Evolutionary conservation across 805 yeast genomes (phyloP).

Genomic region (Nakazawaea siamensis): DNA sequence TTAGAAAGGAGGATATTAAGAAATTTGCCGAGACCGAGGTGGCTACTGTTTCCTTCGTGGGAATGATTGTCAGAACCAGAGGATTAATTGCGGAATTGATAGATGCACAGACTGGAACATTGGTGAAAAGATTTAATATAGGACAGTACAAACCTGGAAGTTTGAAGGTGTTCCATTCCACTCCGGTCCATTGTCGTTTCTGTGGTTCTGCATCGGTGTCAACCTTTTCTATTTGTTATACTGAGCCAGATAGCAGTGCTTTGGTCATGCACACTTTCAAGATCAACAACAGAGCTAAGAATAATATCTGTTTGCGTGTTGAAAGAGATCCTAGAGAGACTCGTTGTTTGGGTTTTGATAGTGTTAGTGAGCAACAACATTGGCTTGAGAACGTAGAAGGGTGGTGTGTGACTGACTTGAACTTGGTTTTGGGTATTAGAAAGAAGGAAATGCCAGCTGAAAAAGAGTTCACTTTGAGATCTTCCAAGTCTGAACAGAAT

Average conservation of each 20-base stretch:
- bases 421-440: conserved; percentile 63
- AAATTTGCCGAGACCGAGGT: conserved; percentile 24
- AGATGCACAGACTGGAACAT: conserved; percentile 73
- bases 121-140: conserved; percentile 52
- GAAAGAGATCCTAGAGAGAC: conserved; percentile 92
- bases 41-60: conserved; percentile 59
- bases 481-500: neutral
- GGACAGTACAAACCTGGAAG: conserved; percentile 54
- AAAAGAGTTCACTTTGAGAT: neutral
- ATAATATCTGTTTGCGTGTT: conserved; percentile 75
- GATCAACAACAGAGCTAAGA: conserved; percentile 67
- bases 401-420: conserved; percentile 76
- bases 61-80: conserved; percentile 59
- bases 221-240: conserved; percentile 66
- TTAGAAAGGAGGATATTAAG: conserved; percentile 1
- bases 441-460: conserved; percentile 31
- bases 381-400: conserved; percentile 62
- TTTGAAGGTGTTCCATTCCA: conserved; percentile 68
- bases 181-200: conserved; percentile 82
- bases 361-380: conserved; percentile 61
- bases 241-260: conserved; percentile 45
- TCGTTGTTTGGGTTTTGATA: conserved; percentile 79
- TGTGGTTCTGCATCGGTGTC: conserved; percentile 84
- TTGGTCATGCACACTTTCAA: conserved; percentile 67
- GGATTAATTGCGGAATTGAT: conserved; percentile 53